Evolutionary conservation across 768 basidiomycete species (phyloP), one percentile per base, ranked within the genome.

Genomic region (Suillus brevipes): DNA sequence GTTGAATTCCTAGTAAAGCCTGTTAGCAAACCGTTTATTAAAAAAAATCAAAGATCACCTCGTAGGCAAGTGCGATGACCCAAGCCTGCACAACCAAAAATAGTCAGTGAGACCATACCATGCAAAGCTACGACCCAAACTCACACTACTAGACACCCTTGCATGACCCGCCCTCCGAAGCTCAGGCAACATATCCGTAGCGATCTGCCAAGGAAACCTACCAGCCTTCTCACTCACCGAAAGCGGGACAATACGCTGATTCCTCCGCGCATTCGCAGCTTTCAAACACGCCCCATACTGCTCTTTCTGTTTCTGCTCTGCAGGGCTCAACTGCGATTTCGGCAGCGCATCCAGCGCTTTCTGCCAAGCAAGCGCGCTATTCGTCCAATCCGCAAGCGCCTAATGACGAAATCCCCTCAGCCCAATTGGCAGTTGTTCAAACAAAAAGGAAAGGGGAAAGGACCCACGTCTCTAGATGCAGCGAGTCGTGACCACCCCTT

Each of bases 401-500:
- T n/a, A n/a, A n/a, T n/a, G n/a, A n/a, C n/a, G 16, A 8, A 31
- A 31, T 31, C 3, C 3, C 16, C 28, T 6, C 14, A 37, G 23
- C 6, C 4, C 14, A 25, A 55, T 40, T 5, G 10, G 42, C 12
- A 20, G 42, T 4, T 31, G 31, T n/a, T n/a, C n/a, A n/a, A n/a
- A n/a, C n/a, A n/a, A n/a, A n/a, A n/a, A 31, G 31, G n/a, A n/a
- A 5, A 9, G 28, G 20, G n/a, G n/a, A n/a, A n/a, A 7, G 31
- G 1, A 63, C 66, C 20, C 36, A 80, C 79, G 42, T 70, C 70
- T 43, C 69, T 62, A 38, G 75, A 80, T 25, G 75, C 71, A 16
- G 76, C 82, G 18, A 80, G 71, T 60, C 83, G 73, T 36, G 74
- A 75, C 79, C 80, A 82, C 36, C 74, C 82, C 66, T 83, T 83